These are phyloP conservation scores for Epichloe amarillans DNA, from an alignment of 2,329 filamentous ascomycete genomes.

Conservation along the genomic window DNA sequence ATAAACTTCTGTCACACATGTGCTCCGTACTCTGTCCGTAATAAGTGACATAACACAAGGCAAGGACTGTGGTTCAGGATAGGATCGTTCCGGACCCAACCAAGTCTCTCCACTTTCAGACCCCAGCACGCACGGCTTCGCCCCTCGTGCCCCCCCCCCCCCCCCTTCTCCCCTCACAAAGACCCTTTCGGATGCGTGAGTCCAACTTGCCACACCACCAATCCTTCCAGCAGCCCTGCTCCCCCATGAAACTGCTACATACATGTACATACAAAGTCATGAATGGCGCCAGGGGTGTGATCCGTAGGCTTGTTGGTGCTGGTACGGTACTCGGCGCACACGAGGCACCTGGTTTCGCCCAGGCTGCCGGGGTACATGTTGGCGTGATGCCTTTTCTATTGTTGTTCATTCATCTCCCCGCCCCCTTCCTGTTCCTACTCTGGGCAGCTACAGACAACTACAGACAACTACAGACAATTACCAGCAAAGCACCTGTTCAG, in stretches of 20 bases:
- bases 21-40: no score
- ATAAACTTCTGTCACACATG: no score
- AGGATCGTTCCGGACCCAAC: background rate
- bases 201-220: background rate
- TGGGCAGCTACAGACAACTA: background rate
- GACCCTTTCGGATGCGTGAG: no score
- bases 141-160: no score
- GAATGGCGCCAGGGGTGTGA: background rate
- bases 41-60: no score
- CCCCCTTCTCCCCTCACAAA: no score
- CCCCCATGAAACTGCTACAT: background rate
- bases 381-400: constrained; percentile 1
- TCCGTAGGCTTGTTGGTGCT: background rate
- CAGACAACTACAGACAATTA: background rate
- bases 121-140: background rate
- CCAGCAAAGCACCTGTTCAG: background rate
- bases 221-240: constrained; percentile 1
- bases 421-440: background rate
- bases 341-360: background rate
- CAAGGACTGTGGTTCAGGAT: no score
- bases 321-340: background rate
- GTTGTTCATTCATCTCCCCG: background rate
- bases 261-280: no score
- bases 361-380: background rate
- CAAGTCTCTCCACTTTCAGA: background rate